These are phyloP conservation scores for Dothistroma septosporum DNA, from an alignment of 2,329 filamentous ascomycete genomes.

Conservation along the genomic window DNA sequence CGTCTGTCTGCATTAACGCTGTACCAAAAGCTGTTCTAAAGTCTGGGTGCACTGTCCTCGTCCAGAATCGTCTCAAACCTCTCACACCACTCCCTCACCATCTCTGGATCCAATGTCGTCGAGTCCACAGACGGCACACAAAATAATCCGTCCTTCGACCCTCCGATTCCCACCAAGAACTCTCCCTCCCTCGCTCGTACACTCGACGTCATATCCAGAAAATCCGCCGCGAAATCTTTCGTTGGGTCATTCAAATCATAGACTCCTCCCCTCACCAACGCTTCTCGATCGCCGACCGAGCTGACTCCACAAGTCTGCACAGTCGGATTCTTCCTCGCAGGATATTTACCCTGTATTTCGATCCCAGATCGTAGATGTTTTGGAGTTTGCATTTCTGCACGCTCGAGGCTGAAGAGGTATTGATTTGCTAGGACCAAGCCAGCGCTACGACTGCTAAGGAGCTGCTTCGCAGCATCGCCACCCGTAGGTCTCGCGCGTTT, in stretches of 20 bases:
- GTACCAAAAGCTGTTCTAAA: not conserved
- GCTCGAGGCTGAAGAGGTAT: constrained; percentile 42
- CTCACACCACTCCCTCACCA: constrained; percentile 28
- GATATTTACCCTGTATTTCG: constrained; percentile 39
- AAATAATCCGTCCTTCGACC: constrained; percentile 37
- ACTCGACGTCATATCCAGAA: constrained; percentile 34
- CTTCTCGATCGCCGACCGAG: constrained; percentile 39
- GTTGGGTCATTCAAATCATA: constrained; percentile 27
- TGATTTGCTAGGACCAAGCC: constrained; percentile 42
- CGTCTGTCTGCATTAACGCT: not conserved
- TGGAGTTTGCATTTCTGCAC: constrained; percentile 36
- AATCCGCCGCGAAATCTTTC: constrained; percentile 42
- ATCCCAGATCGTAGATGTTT: constrained; percentile 23
- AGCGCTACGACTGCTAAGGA: constrained; percentile 37
- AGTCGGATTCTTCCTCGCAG: constrained; percentile 29
- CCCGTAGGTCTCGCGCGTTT: constrained; percentile 34
- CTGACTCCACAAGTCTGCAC: constrained; percentile 46
- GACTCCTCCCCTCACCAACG: constrained; percentile 31
- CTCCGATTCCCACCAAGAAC: constrained; percentile 43
- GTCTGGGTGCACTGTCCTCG: constrained; percentile 11
- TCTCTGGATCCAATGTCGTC: constrained; percentile 28
- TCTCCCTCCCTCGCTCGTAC: constrained; percentile 46
- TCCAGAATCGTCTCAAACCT: constrained; percentile 25
- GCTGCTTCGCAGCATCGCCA: constrained; percentile 22
- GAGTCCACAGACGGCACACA: constrained; percentile 38